phyloP scores from a whole-genome alignment of 148 eudicot species.

The Rhododendron vialii region DNA sequence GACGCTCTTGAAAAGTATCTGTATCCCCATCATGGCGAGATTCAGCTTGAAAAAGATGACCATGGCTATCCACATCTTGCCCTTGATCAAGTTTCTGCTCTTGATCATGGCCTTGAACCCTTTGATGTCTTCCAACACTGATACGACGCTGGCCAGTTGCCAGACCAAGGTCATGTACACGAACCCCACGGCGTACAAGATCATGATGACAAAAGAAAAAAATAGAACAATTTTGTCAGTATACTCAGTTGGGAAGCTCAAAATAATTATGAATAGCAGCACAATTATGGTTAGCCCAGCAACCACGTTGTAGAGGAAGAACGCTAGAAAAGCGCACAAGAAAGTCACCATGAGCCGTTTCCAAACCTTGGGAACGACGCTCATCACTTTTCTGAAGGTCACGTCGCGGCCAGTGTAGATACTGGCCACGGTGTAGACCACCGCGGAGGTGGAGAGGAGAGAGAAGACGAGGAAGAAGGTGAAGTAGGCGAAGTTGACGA shows the following conservation, averaged over 20 bases:
- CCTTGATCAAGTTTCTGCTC: conserved; percentile 23
- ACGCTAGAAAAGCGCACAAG: conserved; percentile 5
- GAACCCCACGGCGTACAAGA: conserved; percentile 11
- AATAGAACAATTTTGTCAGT: background rate
- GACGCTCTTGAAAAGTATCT: background rate
- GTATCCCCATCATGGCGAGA: background rate
- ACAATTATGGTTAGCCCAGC: too few relatives aligned
- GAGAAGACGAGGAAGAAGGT: conserved; percentile 16
- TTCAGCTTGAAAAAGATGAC: conserved; percentile 5
- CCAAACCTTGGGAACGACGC: conserved; percentile 36
- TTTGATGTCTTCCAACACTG: conserved; percentile 21
- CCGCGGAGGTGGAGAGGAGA: conserved; percentile 30
- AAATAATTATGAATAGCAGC: background rate
- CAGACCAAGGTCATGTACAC: conserved; percentile 22
- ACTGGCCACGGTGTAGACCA: conserved; percentile 26
- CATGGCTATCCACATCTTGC: conserved; percentile 15
- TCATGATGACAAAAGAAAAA: background rate
- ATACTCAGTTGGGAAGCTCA: background rate
- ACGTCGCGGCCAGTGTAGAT: conserved; percentile 24
- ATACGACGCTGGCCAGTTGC: conserved; percentile 26
- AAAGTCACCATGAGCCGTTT: conserved; percentile 28
- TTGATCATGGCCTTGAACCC: conserved; percentile 30
- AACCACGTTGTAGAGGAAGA: conserved; percentile 15
- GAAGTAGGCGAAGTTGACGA: conserved; percentile 19
- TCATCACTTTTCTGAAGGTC: conserved; percentile 19